Evolutionary conservation across 371 early-diverging fungal genomes (phyloP).

Genomic region (Mortierella sp.): DNA sequence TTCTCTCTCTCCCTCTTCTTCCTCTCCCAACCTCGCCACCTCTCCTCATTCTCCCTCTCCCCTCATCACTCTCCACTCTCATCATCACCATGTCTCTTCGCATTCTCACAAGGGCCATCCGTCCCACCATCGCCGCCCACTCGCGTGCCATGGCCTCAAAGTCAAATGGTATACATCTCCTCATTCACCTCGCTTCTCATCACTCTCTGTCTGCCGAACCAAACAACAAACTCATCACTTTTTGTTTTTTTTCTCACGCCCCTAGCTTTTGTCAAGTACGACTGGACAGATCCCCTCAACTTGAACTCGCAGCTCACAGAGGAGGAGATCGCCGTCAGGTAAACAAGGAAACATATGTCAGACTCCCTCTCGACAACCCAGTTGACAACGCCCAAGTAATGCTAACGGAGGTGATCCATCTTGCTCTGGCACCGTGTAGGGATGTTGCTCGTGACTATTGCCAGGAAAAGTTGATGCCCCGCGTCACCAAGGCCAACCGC

Average conservation of each 20-base stretch:
- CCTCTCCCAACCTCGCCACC: constrained; percentile 5
- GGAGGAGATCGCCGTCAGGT: constrained; percentile 86
- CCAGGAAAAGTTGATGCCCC: constrained; percentile 88
- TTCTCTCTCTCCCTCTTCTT: neutral
- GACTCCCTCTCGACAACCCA: too few relatives aligned
- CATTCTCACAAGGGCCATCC: constrained; percentile 49
- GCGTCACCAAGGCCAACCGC: constrained; percentile 88
- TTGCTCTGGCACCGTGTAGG: constrained; percentile 52
- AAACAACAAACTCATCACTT: neutral
- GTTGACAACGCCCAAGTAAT: too few relatives aligned
- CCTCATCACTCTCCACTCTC: constrained; percentile 19
- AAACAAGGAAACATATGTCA: neutral
- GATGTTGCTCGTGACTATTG: constrained; percentile 91
- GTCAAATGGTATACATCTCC: constrained; percentile 49
- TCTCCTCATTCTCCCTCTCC: constrained; percentile 4
- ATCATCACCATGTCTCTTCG: constrained; percentile 39
- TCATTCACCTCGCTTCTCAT: neutral
- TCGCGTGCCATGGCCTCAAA: constrained; percentile 62
- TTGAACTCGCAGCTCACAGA: constrained; percentile 88
- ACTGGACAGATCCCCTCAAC: constrained; percentile 94
- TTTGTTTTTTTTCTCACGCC: neutral
- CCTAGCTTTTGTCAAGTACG: constrained; percentile 79
- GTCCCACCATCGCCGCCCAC: constrained; percentile 43
- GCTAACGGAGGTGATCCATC: too few relatives aligned
- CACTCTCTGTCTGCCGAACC: neutral